Evolutionary conservation across 768 basidiomycete species (phyloP).

Genomic region (Suillus ampliporus): DNA sequence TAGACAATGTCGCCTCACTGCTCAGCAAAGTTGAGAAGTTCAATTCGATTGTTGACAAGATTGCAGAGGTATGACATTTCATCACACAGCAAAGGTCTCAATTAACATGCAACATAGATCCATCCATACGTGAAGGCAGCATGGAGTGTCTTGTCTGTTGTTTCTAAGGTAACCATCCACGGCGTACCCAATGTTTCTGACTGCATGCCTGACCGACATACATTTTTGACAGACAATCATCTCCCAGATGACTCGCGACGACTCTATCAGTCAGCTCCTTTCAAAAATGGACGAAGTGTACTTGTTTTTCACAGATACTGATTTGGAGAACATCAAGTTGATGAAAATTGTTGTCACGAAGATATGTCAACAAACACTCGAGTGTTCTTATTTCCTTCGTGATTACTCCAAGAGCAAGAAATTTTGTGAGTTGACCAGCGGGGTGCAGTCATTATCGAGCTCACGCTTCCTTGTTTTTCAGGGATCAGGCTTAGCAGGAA

Average conservation of each 20-base stretch:
- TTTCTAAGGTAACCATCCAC: not conserved
- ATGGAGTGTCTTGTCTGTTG: not conserved
- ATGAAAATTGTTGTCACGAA: not conserved
- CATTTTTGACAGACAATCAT: not conserved
- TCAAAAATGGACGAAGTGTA: slow-evolving; percentile 6
- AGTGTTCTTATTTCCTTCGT: slow-evolving; percentile 15
- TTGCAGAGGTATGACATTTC: no score
- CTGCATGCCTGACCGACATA: not conserved
- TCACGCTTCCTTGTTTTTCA: not conserved
- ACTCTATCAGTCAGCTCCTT: slow-evolving; percentile 1
- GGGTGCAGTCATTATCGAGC: no score
- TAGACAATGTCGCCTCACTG: no score
- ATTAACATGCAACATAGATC: no score
- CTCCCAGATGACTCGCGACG: not conserved
- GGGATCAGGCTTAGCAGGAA: not conserved
- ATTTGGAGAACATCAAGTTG: not conserved
- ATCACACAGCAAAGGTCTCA: no score
- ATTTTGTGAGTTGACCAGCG: slow-evolving; percentile 8
- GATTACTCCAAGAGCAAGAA: slow-evolving; percentile 12
- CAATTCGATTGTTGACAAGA: no score
- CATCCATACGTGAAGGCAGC: no score
- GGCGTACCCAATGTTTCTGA: not conserved
- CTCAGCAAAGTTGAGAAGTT: no score
- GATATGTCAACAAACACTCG: slow-evolving; percentile 5
- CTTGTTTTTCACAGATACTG: not conserved